Base-by-base conservation (phyloP, 208 protist genomes). In the Leishmania mexicana region DNA sequence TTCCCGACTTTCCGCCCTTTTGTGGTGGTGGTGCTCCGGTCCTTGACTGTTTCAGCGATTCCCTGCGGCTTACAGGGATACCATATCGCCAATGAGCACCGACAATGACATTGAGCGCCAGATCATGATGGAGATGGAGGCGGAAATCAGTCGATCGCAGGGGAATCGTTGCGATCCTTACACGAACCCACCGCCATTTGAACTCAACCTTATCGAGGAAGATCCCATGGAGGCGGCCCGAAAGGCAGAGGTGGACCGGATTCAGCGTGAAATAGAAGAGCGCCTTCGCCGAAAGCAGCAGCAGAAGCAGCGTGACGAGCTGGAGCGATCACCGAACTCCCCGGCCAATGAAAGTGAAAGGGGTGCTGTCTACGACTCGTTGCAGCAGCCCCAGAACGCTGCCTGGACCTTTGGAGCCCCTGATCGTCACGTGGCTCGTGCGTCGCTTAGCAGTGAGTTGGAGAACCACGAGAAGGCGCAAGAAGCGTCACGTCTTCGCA, bases 91-190 rank as follows among this genome's bases (percentile, higher is more conserved):
- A n/a, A 93, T 95, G 88, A 87, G 83, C 54, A 67, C 81, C 24
- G 81, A 79, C 42, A 83, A 94, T 68, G 92, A 95, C 54, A 94
- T 95, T 81, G 88, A 95, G 81, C 85, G 87, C 19, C 87, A 93
- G 53, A 89, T 97, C 38, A 89, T 94, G 89, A 86, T 93, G 85
- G 91, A 96, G 81, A 95, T 96, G 93, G 91, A 96, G 80, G 81
- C 78, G 67, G 89, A 95, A 75, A 88, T 97, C 35, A 74, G 90
- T 58, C 87, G 85, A 11, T 83, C 84, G 45, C 62, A 86, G 3
- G 28, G 28, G 21, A 74, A 81, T 1, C 79, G 78, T 49, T 60
- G 57, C 42, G 49, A 85, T 19, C 60, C 57, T 4, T 82, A 86
- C 78, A 24, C 73, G 0, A 73, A n/a, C 21, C 80, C 74, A 13